Evolutionary conservation across 2,329 filamentous ascomycete species (phyloP).

Genomic region (Plectosphaerella sp.): DNA sequence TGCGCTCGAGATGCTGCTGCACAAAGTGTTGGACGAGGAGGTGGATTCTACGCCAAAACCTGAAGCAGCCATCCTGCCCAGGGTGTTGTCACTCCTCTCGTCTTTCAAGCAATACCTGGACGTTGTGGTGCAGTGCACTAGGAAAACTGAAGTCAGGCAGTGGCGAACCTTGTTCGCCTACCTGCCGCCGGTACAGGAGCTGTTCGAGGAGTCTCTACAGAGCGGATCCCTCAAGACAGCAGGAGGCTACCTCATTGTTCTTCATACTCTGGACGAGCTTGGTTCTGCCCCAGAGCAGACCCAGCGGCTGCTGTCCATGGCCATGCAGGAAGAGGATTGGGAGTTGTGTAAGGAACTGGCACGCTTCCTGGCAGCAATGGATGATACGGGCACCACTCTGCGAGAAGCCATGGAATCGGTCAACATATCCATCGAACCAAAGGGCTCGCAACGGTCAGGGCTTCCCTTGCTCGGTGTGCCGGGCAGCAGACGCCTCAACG

Average conservation of each 20-base stretch:
- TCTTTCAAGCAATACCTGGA: constrained; percentile 85
- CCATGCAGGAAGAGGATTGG: constrained; percentile 85
- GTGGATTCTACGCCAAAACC: constrained; percentile 67
- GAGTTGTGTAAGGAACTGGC: constrained; percentile 93
- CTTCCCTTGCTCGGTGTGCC: constrained; percentile 6
- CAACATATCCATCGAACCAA: constrained; percentile 30
- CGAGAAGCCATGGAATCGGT: constrained; percentile 65
- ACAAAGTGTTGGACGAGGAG: constrained; percentile 91
- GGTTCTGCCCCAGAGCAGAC: constrained; percentile 69
- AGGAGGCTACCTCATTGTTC: constrained; percentile 89
- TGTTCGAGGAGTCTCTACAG: constrained; percentile 89
- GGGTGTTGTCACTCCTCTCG: constrained; percentile 60
- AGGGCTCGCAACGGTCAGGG: neutral
- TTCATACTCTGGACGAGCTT: constrained; percentile 76
- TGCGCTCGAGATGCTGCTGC: constrained; percentile 84
- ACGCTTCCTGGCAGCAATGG: constrained; percentile 89
- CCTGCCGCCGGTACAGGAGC: constrained; percentile 80
- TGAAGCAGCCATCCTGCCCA: constrained; percentile 59
- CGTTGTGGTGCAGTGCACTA: constrained; percentile 92
- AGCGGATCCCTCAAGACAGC: constrained; percentile 89
- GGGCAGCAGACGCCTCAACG: constrained; percentile 20
- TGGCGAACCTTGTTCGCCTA: constrained; percentile 94
- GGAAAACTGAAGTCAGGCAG: constrained; percentile 91
- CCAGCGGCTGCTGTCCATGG: constrained; percentile 73
- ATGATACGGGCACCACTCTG: constrained; percentile 78